Conservation (phyloP, 2,329 filamentous ascomycete species). For the Ophiostoma australiae region DNA sequence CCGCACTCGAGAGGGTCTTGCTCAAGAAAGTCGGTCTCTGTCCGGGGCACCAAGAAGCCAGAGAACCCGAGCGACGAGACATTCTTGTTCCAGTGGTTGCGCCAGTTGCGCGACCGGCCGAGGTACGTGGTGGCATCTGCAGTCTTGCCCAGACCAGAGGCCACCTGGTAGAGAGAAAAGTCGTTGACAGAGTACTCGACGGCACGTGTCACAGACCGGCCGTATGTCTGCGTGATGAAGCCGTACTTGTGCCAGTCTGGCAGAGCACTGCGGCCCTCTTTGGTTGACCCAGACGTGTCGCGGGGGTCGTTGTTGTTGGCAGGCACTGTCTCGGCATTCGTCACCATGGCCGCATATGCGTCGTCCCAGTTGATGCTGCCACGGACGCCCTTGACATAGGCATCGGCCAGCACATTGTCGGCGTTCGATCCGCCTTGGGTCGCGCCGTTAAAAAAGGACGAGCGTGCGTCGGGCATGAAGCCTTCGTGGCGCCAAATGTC, state of each 20-base stretch:
- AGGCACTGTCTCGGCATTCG: background rate
- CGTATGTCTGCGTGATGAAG: constrained; percentile 60
- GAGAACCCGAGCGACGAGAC: constrained; percentile 52
- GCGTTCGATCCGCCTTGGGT: constrained; percentile 66
- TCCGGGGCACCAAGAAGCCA: background rate
- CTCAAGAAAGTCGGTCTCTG: background rate
- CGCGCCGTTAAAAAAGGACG: constrained; percentile 64
- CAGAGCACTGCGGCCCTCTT: constrained; percentile 63
- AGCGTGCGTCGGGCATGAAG: constrained; percentile 61
- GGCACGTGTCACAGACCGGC: constrained; percentile 58
- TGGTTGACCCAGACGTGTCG: constrained; percentile 56
- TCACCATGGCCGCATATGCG: constrained; percentile 42
- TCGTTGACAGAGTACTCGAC: constrained; percentile 63
- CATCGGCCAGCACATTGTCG: constrained; percentile 68
- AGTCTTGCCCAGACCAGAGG: constrained; percentile 46
- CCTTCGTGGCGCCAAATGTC: constrained; percentile 63
- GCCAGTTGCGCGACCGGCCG: constrained; percentile 61
- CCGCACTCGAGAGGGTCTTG: background rate
- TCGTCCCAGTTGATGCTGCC: constrained; percentile 60
- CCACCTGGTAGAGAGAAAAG: constrained; percentile 62
- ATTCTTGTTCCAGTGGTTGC: constrained; percentile 63
- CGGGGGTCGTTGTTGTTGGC: constrained; percentile 29
- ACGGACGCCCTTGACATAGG: constrained; percentile 62
- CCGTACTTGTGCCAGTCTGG: constrained; percentile 62
- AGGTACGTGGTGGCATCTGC: constrained; percentile 56